Percentiles rank a stretch among this genome's conserved stretches.
These are phyloP conservation scores for Volvariella volvacea DNA, from an alignment of 1,284 basidiomycete genomes.

Conservation along the genomic window DNA sequence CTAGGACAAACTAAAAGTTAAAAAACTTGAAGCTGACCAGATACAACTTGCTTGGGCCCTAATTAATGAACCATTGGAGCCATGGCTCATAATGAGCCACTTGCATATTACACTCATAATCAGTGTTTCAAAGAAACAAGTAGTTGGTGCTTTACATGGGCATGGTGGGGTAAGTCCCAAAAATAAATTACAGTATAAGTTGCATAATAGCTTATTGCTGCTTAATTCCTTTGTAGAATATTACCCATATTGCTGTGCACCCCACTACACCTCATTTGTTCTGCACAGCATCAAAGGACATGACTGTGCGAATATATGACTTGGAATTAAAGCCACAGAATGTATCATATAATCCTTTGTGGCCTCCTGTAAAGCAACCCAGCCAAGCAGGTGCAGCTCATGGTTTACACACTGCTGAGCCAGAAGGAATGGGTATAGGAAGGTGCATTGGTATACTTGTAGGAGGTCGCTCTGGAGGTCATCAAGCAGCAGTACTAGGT, in stretches of 20 bases:
- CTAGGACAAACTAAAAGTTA: no score
- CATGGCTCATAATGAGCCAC: conserved; percentile 48
- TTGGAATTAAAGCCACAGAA: conserved; percentile 32
- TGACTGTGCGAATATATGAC: conserved; percentile 59
- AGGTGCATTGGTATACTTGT: conserved; percentile 57
- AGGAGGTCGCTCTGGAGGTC: conserved; percentile 66
- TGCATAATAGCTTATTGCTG: no score
- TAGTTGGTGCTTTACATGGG: conserved; percentile 48
- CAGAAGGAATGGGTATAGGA: conserved; percentile 54
- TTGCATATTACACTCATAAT: conserved; percentile 48
- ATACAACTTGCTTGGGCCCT: conserved; percentile 52
- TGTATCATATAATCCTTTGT: conserved; percentile 43
- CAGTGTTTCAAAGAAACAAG: conserved; percentile 29
- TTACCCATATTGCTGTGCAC: conserved; percentile 61
- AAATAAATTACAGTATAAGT: neutral
- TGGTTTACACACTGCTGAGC: conserved; percentile 52
- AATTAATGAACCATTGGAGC: conserved; percentile 36
- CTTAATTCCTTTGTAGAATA: no score
- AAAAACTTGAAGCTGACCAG: no score
- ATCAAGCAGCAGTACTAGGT: conserved; percentile 55
- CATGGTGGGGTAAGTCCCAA: conserved; percentile 56
- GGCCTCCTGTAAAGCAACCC: conserved; percentile 43
- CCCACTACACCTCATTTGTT: conserved; percentile 49
- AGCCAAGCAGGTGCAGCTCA: conserved; percentile 64
- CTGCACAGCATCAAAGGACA: conserved; percentile 64